These are phyloP conservation scores for Globomyces sp. DNA, from an alignment of 371 early-diverging fungal species.

Conservation along the genomic window DNA sequence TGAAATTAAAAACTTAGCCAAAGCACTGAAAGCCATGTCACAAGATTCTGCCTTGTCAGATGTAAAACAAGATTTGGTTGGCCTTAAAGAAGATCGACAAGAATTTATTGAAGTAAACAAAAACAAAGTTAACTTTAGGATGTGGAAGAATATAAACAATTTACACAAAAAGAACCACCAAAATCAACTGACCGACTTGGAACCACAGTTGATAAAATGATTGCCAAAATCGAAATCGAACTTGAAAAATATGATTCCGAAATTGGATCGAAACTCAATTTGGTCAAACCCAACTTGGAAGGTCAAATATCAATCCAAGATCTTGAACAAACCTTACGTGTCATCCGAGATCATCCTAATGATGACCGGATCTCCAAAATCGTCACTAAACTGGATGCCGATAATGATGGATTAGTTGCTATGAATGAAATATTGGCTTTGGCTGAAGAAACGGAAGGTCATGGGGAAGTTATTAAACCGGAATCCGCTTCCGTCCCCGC, in stretches of 20 bases:
- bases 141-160: slow-evolving; percentile 44
- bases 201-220: slow-evolving; percentile 48
- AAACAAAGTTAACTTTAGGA: slow-evolving; percentile 26
- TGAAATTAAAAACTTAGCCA: slow-evolving; percentile 42
- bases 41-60: slow-evolving; percentile 45
- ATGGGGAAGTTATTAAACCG: slow-evolving; percentile 29
- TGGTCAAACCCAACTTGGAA: slow-evolving; percentile 40
- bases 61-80: slow-evolving; percentile 37
- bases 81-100: slow-evolving; percentile 42
- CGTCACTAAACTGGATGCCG: slow-evolving; percentile 62
- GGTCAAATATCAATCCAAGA: slow-evolving; percentile 63
- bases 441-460: slow-evolving; percentile 33
- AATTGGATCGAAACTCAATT: slow-evolving; percentile 39
- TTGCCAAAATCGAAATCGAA: slow-evolving; percentile 67
- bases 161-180: slow-evolving; percentile 38
- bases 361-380: slow-evolving; percentile 63
- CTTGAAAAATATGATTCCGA: slow-evolving; percentile 41
- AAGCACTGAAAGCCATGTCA: slow-evolving; percentile 43
- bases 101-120: slow-evolving; percentile 47
- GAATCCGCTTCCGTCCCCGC: not conserved
- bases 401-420: slow-evolving; percentile 53
- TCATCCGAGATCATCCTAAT: slow-evolving; percentile 62
- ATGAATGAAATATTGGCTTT: slow-evolving; percentile 43
- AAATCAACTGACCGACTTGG: slow-evolving; percentile 32
- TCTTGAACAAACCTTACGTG: slow-evolving; percentile 60